Percentiles rank a stretch among this genome's conserved stretches.
Conservation (phyloP, 2,329 filamentous ascomycete genomes). For the Phialocephala sp. region DNA sequence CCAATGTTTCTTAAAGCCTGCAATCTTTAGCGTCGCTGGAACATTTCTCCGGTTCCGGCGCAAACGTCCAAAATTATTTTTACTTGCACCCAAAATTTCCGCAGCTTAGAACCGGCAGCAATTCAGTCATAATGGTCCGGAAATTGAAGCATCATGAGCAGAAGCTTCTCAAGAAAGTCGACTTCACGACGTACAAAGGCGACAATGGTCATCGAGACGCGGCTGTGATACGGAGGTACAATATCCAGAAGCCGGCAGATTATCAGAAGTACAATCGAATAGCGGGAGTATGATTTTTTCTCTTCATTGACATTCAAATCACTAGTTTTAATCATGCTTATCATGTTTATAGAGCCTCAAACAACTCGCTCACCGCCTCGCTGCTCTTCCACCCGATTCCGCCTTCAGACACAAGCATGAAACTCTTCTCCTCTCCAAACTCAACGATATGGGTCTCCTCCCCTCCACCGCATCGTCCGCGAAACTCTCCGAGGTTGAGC, state of each 20-base stretch:
- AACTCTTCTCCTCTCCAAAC: constrained; percentile 84
- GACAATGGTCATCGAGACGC: constrained; percentile 88
- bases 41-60: constrained; percentile 28
- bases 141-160: constrained; percentile 98
- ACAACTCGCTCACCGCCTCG: constrained; percentile 87
- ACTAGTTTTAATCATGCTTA: constrained; percentile 39
- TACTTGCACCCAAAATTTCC: constrained; percentile 23
- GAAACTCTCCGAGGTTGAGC: constrained; percentile 84
- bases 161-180: constrained; percentile 88
- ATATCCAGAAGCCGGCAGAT: constrained; percentile 87
- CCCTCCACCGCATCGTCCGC: constrained; percentile 66
- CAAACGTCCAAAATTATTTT: constrained; percentile 30
- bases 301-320: neutral
- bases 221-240: constrained; percentile 80
- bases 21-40: constrained; percentile 29
- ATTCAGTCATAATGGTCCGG: constrained; percentile 73
- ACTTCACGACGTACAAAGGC: constrained; percentile 93
- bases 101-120: neutral
- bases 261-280: constrained; percentile 73
- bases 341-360: constrained; percentile 69
- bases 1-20: constrained; percentile 15
- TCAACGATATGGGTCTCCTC: constrained; percentile 90
- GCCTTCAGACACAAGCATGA: constrained; percentile 83
- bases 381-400: constrained; percentile 80
- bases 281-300: constrained; percentile 62